Base-by-base conservation (phyloP, 345 rosid genomes). In the Citrus cavaleriei region DNA sequence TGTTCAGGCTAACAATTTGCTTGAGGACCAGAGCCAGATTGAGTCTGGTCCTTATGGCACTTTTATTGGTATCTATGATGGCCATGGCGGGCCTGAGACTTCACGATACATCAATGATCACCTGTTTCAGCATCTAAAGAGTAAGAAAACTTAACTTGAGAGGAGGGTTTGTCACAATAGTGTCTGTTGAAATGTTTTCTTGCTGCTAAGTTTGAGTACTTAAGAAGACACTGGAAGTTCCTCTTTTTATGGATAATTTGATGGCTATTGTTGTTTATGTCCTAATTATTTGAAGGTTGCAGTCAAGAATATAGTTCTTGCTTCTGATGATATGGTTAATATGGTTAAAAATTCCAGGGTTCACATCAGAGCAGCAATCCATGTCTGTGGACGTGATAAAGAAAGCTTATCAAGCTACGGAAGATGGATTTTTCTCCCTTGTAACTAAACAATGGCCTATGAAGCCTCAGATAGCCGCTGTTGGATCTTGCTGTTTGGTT, bases 31-130 rank as follows among this genome's bases (percentile, higher is more conserved):
- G 86, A 90, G 98, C 80, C 99, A 95, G 83, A 74, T 95, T 67
- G 99, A 95, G 91, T 89, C 95, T 60, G 99, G 98, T 72, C 99
- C 98, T 54, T 84, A 59, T 25, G 99, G 98, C 28, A 93, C 97
- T n/a, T 95, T 95, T 78, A 81, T 93, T 78, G 99, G 99, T 24
- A 80, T 95, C 42, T 95, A 95, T 76, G 99, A 95, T 37, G 99
- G 99, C n/a, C 97, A 95, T 75, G 99, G 97, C 3, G 99, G 98
- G 18, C 99, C 99, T 40, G 99, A 95, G 89, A 93, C 98, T 24
- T 91, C 99, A 0, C 94, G 98, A 7, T 95, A 83, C 80, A 80
- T 95, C 84, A 93, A 93, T 65, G 97, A 95, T 81, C 88, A 95
- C 69, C 91, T 95, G 30, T 93, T 95, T 76, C 95, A 90, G 89